Evolutionary conservation across 2,329 filamentous ascomycete species (phyloP), one percentile per base, ranked within the genome.

Genomic region (Neonectria ditissima): DNA sequence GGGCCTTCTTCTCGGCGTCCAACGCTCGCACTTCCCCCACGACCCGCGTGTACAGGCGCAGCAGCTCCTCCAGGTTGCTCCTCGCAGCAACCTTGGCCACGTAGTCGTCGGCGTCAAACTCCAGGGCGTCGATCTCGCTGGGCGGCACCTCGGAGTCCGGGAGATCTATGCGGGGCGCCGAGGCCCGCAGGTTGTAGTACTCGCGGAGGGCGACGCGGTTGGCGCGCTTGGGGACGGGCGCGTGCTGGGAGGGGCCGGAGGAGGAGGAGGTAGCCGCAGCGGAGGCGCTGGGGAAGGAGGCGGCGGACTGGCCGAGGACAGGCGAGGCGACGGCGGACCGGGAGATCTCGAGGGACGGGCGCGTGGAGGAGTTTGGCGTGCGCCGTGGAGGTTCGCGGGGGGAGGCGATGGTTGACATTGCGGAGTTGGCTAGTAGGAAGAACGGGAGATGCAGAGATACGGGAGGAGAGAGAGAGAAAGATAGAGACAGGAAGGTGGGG

Each of bases 1-100:
- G 81, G 2, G 95, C 94, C 81, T 99, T 99, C 79, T 96, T 92
- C 84, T 99, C 96, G 24, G 95, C 95, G 74, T 98, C 96, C 18
- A 99, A 84, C 2, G 93, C 94, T 39, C 94, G 83, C 51, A 97
- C 95, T 80, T 98, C 95, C 69, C 89, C 86, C 69, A 95, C 80
- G 10, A 95, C 83, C 22, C 87, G 85, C 50, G 91, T 89, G 76
- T 96, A 94, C 1, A 91, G 83, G 56, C 84, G 84, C 73, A 96
- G 76, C 56, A 96, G 81, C 58, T 91, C 91, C 73, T 90, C 87
- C 34, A 96, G 81, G 6, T 86, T 85, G 73, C 87, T 87, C 56
- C 83, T 84, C n/a, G 83, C 83, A 6, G 94, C 81, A 14, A 92
- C 80, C 48, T 82, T 80, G 59, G 83, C 80, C 6, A 94, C 87